A percentile compares a stretch with the other conserved stretches of the same genome.
Evolutionary conservation across 2,329 filamentous ascomycete species (phyloP).

Genomic region (Fusarium bulbicola): DNA sequence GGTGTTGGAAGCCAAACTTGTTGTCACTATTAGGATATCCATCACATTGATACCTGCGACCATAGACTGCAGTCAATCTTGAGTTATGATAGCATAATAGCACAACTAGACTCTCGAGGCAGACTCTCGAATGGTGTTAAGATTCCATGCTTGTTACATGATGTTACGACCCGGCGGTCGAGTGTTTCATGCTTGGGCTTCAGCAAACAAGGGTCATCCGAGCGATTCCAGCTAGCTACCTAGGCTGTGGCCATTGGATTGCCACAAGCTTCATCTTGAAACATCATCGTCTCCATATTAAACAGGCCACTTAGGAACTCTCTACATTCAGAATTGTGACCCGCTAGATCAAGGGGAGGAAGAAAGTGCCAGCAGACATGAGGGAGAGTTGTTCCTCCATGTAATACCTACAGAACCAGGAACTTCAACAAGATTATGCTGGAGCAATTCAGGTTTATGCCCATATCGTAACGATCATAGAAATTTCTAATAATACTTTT

Average conservation of each 20-base stretch:
- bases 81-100: slow-evolving; percentile 3
- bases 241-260: background rate
- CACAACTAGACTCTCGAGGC: background rate
- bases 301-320: slow-evolving; percentile 25
- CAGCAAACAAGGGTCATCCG: slow-evolving; percentile 7
- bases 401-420: background rate
- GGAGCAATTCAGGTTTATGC: background rate
- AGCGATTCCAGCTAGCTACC: slow-evolving; percentile 2
- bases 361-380: background rate
- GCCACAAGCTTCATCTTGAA: slow-evolving; percentile 17
- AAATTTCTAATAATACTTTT: background rate
- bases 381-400: background rate
- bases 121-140: background rate
- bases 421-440: background rate
- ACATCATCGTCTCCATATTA: slow-evolving; percentile 24
- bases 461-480: background rate
- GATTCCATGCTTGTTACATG: slow-evolving; percentile 12
- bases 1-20: background rate
- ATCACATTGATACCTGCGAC: background rate
- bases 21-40: background rate
- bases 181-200: slow-evolving; percentile 9
- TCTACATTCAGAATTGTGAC: background rate
- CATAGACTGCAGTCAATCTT: slow-evolving; percentile 1
- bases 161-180: background rate
- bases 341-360: background rate